Percentiles rank a stretch among this genome's conserved stretches.
phyloP scores from a whole-genome alignment of 805 yeast species.

The Wickerhamiella hasegawae region DNA sequence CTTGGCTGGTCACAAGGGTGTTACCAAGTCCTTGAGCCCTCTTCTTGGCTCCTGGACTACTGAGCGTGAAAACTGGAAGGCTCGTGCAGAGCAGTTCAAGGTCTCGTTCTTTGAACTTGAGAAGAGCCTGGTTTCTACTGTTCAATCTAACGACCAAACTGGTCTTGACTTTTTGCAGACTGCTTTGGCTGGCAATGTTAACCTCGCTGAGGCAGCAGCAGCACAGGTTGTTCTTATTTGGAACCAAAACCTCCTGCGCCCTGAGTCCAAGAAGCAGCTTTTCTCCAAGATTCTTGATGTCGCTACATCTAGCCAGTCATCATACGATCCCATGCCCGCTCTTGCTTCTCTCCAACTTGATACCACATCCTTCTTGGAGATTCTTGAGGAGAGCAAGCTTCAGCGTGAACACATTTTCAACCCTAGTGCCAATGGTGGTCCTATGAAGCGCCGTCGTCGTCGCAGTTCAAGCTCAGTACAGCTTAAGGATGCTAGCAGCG shows the following conservation, averaged over 20 bases:
- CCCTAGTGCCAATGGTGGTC: conserved; percentile 15
- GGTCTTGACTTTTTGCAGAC: conserved; percentile 47
- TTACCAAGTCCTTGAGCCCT: conserved; percentile 27
- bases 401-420: conserved; percentile 25
- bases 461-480: conserved; percentile 64
- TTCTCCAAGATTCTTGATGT: conserved; percentile 47
- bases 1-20: conserved; percentile 26
- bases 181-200: conserved; percentile 28
- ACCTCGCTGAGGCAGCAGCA: conserved; percentile 30
- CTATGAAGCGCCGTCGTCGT: conserved; percentile 44
- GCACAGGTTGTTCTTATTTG: conserved; percentile 40
- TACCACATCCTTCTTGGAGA: conserved; percentile 38
- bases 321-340: conserved; percentile 30
- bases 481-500: conserved; percentile 26
- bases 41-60: conserved; percentile 31
- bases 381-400: conserved; percentile 45
- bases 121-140: conserved; percentile 35
- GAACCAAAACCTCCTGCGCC: conserved; percentile 29
- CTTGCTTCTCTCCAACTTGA: conserved; percentile 41
- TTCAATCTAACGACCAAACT: conserved; percentile 45
- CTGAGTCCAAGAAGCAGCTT: conserved; percentile 40
- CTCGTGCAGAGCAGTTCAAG: conserved; percentile 31
- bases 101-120: conserved; percentile 43
- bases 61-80: conserved; percentile 31
- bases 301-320: conserved; percentile 25